Base-by-base conservation (phyloP, 257 asterid genomes). In the Nicotiana noctiflora region DNA sequence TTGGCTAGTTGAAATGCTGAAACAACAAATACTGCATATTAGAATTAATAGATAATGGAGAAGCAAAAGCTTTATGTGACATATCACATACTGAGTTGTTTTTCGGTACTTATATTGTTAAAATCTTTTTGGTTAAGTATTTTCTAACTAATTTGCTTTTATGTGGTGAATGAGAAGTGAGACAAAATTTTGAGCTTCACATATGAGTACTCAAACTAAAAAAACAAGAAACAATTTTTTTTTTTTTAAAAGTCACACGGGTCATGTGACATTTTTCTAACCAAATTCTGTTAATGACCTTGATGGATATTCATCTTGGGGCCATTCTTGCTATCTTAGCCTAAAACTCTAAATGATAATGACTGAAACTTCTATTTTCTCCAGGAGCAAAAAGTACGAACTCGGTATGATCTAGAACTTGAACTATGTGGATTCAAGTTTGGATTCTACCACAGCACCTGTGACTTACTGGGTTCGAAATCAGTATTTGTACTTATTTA, bases 1-100 rank as follows among this genome's bases (percentile, higher is more conserved):
- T 64, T 61, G 79, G 53, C 40, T 59, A 52, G 74, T 40, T 59
- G 80, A 44, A n/a, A 77, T 56, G 55, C 88, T 60, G 77, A 46
- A 80, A 53, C 8, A 17, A 74, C 61, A 74, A 49, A 72, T 21
- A 46, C 7, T 1, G 13, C 13, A 46, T 14, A 11, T 72, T 53
- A 72, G 8, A 72, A 4, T 72, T 46, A 6, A 72, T 34, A 31
- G 31, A 46, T 5, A 46, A 46, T 14, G 59, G 46, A 70, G 77
- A 70, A 44, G 18, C 60, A 72, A 72, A 72, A 72, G 57, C 40
- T 46, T 72, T 59, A 72, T 23, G 40, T 46, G 40, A 46, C 55
- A n/a, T n/a, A n/a, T n/a, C n/a, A n/a, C n/a, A n/a, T n/a, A n/a
- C n/a, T n/a, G 19, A 68, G 12, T 72, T 46, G 60, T 44, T 52